Evolutionary conservation across 345 rosid species (phyloP), one percentile per base, ranked within the genome.

Genomic region (Aethionema arabicum): DNA sequence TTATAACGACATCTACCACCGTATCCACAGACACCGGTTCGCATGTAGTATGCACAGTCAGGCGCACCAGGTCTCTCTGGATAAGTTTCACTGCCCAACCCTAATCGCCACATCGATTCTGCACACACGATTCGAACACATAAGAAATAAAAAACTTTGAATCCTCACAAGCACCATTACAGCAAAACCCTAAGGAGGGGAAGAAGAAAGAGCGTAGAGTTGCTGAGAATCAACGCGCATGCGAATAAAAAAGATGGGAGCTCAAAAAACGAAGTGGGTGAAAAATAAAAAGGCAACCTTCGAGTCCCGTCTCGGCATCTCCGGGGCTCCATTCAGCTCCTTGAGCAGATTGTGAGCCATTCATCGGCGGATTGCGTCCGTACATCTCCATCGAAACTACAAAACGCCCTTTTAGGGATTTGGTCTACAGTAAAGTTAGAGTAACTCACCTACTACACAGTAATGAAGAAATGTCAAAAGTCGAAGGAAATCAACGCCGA

Each of bases 41-140:
- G 85, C 95, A 95, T 82, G 74, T 90, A 95, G 76, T 82, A 88
- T 9, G 84, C 85, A 79, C 99, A 95, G 73, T 90, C 92, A 39
- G 96, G 84, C n/a, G 82, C 80, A 42, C 82, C 81, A 4, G 80
- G 78, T 56, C 96, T 80, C 63, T 86, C 91, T n/a, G 97, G 99
- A 70, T 87, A 95, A 56, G 82, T 79, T 11, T 70, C 56, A 54
- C 70, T 69, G 59, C 83, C 77, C 63, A 87, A 67, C 45, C 81
- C 80, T 76, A 78, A 76, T 63, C 72, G 81, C 99, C 95, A 83
- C 83, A 80, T 86, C 29, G 90, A 80, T 67, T 88, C 97, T 95
- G 76, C 80, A 78, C 37, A 42, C 1, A 47, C 5, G 21, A 46
- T 33, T 56, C 62, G 31, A 50, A 63, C 60, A 10, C 13, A 3